Base-by-base conservation (phyloP, 345 rosid species). In the Odontarrhena argentea region DNA sequence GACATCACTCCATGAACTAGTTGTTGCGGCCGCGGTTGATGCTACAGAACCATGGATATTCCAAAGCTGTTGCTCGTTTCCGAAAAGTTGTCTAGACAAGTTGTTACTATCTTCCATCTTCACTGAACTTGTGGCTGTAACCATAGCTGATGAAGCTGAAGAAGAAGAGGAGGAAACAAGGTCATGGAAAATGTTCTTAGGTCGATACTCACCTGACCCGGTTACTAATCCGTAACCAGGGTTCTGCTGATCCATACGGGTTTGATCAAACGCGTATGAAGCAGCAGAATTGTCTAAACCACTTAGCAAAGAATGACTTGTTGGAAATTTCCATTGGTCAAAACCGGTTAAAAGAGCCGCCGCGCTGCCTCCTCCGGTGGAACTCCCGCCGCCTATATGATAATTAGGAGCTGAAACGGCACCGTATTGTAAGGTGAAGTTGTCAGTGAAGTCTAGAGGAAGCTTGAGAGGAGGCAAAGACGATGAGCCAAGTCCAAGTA, bases 21-120 rank as follows among this genome's bases (percentile, higher is more conserved):
- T 75, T 14, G 67, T 37, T 42, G 67, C 70, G 11, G 65, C 63
- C 37, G 41, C 55, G 12, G 70, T 65, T 47, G 76, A 46, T 57
- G 71, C 53, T 22, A 49, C 36, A 35, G 60, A 32, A 10, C 55
- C 76, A 63, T 73, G 71, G 43, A 69, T 28, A 69, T 44, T 75
- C 78, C 78, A 75, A 41, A 69, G 51, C 36, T 75, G 75, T 68
- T 75, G 74, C 3, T 64, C 73, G 10, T 74, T 68, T 42, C 74
- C 69, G 34, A 74, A 62, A 32, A 55, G 53, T 36, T 68, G 74
- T 68, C 78, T 68, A 8, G 78, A 68, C 55, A 74, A 45, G 50
- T 68, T 74, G 69, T 74, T 75, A 75, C 74, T 69, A 38, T 75
- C 75, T 69, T 75, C 78, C 70, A 69, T 69, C 51, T 75, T 75